phyloP scores from a whole-genome alignment of 2,329 filamentous ascomycete genomes.

The Paecilomyces sp. region DNA sequence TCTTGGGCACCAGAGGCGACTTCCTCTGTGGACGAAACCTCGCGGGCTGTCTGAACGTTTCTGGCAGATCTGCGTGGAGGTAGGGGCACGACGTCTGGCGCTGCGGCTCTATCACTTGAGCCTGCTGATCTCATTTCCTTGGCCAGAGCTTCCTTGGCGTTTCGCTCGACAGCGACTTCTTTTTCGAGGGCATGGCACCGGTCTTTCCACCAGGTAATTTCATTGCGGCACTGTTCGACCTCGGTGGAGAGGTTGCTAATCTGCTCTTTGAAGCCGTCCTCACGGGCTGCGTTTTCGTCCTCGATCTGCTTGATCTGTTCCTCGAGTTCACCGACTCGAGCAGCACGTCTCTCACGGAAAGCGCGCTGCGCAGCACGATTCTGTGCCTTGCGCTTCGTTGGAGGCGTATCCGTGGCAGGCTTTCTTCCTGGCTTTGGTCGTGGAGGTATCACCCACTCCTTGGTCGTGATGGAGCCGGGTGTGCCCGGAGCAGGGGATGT shows the following conservation, averaged over 20 bases:
- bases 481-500: constrained; percentile 31
- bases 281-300: constrained; percentile 37
- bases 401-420: constrained; percentile 85
- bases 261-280: constrained; percentile 48
- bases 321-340: constrained; percentile 65
- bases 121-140: constrained; percentile 33
- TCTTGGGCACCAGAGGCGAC: constrained; percentile 8
- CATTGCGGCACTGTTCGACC: constrained; percentile 56
- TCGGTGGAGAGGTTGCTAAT: constrained; percentile 55
- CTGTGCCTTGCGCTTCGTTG: constrained; percentile 89
- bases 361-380: constrained; percentile 87
- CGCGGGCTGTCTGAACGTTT: constrained; percentile 8
- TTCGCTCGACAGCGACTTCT: constrained; percentile 45
- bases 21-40: not conserved
- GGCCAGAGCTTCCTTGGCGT: constrained; percentile 35
- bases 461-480: constrained; percentile 59
- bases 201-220: constrained; percentile 39
- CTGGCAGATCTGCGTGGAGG: constrained; percentile 20
- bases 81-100: constrained; percentile 33
- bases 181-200: constrained; percentile 58
- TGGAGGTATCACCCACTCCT: constrained; percentile 79
- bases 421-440: constrained; percentile 87
- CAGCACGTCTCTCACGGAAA: constrained; percentile 80
- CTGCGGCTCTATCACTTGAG: constrained; percentile 12
- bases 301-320: constrained; percentile 44